Percentiles rank a stretch among this genome's conserved stretches.
phyloP scores from a whole-genome alignment of 164 flowering plant species.

The Vitis rotundifolia region DNA sequence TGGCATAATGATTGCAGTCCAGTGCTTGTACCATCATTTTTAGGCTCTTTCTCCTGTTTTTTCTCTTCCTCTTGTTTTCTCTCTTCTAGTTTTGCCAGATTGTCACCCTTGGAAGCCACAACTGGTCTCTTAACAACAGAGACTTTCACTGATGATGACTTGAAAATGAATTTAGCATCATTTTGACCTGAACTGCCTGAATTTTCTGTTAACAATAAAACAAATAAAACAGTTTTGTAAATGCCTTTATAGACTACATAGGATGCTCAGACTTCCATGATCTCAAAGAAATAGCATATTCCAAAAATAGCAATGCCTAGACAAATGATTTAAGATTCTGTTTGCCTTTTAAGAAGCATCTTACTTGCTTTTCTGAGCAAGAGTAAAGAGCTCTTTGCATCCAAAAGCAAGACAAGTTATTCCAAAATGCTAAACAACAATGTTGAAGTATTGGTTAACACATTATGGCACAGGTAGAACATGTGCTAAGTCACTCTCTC shows the following conservation, averaged over 20 bases:
- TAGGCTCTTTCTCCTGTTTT: neutral
- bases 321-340: neutral
- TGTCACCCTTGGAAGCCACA: neutral
- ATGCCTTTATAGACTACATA: too few species aligned
- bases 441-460: too few species aligned
- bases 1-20: conserved; percentile 40
- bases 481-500: too few species aligned
- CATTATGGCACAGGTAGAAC: too few species aligned
- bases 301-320: too few species aligned
- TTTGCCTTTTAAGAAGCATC: neutral
- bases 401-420: neutral
- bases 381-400: neutral
- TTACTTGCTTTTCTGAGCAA: neutral
- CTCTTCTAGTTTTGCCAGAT: conserved; percentile 12
- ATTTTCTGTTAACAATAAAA: conserved; percentile 20
- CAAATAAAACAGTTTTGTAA: neutral
- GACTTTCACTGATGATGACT: conserved; percentile 25
- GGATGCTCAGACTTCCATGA: too few species aligned
- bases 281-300: too few species aligned
- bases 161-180: conserved; percentile 18
- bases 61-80: conserved; percentile 4
- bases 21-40: conserved; percentile 11
- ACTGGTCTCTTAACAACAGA: conserved; percentile 34
- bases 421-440: too few species aligned
- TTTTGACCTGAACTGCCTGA: conserved; percentile 8